phyloP scores from a whole-genome alignment of 495 filamentous ascomycete genomes.

The Hyaloscypha variabilis region DNA sequence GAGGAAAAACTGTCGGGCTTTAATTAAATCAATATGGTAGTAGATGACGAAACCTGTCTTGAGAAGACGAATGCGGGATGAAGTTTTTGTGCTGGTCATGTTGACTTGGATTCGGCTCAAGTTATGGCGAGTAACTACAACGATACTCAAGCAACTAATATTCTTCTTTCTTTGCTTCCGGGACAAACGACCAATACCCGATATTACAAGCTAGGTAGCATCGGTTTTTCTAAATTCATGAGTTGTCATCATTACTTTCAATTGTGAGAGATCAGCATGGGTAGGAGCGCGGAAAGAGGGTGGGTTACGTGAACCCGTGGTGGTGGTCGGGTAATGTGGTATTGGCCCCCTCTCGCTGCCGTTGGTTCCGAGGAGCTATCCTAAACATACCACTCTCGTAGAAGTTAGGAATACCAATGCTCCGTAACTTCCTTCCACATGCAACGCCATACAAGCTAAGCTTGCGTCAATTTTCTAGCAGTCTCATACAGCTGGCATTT shows the following conservation, averaged over 20 bases:
- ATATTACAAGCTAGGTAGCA: no score
- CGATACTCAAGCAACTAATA: not conserved
- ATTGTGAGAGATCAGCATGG: not conserved
- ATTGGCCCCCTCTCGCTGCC: not conserved
- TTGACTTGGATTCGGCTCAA: not conserved
- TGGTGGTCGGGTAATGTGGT: not conserved
- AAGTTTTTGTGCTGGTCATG: not conserved
- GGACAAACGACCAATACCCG: no score
- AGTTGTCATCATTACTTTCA: not conserved
- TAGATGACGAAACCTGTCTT: not conserved
- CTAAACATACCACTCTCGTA: no score
- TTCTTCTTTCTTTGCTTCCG: no score
- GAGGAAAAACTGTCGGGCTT: not conserved
- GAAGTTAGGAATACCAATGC: no score
- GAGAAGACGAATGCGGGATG: not conserved
- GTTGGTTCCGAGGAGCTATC: not conserved
- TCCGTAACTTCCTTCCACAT: no score
- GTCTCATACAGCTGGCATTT: no score
- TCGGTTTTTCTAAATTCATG: no score
- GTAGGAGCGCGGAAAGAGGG: not conserved
- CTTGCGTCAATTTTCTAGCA: no score
- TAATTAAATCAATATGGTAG: not conserved
- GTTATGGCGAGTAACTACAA: not conserved
- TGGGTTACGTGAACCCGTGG: no score
- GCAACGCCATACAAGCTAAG: no score